Evolutionary conservation across 352 stramenopile genomes (phyloP).

Genomic region (Globisporangium emineosum): DNA sequence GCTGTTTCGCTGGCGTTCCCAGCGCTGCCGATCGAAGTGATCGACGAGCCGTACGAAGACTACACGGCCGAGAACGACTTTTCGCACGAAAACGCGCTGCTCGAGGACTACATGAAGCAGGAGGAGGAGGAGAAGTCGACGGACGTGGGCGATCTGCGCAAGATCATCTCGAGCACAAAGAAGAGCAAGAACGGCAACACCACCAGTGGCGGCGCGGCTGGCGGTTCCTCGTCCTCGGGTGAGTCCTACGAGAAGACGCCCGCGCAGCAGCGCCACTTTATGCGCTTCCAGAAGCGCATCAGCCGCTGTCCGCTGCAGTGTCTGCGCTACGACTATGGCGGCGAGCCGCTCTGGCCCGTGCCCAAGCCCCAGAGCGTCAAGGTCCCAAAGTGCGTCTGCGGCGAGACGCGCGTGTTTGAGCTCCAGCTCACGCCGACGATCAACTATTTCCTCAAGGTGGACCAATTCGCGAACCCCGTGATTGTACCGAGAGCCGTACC

Average conservation of each 20-base stretch:
- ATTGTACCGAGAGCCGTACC: conserved; percentile 14
- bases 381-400: conserved; percentile 56
- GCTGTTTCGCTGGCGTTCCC: conserved; percentile 36
- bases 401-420: conserved; percentile 69
- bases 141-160: conserved; percentile 55
- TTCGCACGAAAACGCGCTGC: conserved; percentile 63
- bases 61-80: conserved; percentile 63
- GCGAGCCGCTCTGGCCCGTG: conserved; percentile 77
- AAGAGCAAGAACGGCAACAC: conserved; percentile 26
- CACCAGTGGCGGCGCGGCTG: conserved; percentile 10
- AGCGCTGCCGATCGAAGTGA: conserved; percentile 62
- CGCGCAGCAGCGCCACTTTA: conserved; percentile 64
- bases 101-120: conserved; percentile 77
- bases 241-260: conserved; percentile 85
- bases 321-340: conserved; percentile 83
- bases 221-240: conserved; percentile 21
- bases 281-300: conserved; percentile 87
- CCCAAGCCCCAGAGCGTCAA: conserved; percentile 45
- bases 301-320: conserved; percentile 72
- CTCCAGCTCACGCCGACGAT: conserved; percentile 82
- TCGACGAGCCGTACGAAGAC: conserved; percentile 74
- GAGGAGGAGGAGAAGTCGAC: conserved; percentile 78
- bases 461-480: conserved; percentile 40
- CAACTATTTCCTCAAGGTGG: conserved; percentile 85
- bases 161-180: conserved; percentile 53